Base-by-base conservation (phyloP, 768 basidiomycete species). In the Phallus indusiatus region DNA sequence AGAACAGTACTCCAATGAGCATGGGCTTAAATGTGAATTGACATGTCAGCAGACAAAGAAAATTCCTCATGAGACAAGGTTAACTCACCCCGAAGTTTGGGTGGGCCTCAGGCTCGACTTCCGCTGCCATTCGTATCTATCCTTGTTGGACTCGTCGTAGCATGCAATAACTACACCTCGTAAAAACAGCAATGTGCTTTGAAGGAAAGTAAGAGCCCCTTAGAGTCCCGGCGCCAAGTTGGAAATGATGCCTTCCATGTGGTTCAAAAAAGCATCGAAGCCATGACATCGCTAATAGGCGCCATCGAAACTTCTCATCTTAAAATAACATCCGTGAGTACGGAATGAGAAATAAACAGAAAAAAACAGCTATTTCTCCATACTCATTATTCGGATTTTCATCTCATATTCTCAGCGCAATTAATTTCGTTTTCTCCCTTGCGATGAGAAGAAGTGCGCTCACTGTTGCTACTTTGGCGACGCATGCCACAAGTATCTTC, bases 1-100 rank as follows among this genome's bases (percentile, higher is more conserved):
- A 55, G 16, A 69, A 55, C 42, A 63, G 22, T 7, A 61, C 18
- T 21, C 69, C 69, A 55, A 68, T 59, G n/a, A 64, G 55, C 2
- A 70, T 54, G 14, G 66, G 65, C 55, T 56, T 42, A 42, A 10
- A 10, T 2, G n/a, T 2, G 12, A n/a, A 11, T 42, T 11, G n/a
- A n/a, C n/a, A n/a, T n/a, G 42, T 42, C 42, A 42, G 12, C n/a
- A 10, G 4, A 42, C 9, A 7, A 28, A 7, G 28, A 28, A 28
- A 28, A 3, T 28, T 42, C 4, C n/a, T n/a, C 3, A 3, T 14
- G 42, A 42, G n/a, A 42, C 42, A 12, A 14, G n/a, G n/a, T 42
- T n/a, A 11, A 42, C 42, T 42, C n/a, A 42, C 42, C 42, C 42
- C 42, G 12, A 42, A 42, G 42, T n/a, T 42, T 42, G 42, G 42